Evolutionary conservation across 2,329 filamentous ascomycete genomes (phyloP), one percentile per base, ranked within the genome.

Genomic region (Aspergillus pseudoterreus): DNA sequence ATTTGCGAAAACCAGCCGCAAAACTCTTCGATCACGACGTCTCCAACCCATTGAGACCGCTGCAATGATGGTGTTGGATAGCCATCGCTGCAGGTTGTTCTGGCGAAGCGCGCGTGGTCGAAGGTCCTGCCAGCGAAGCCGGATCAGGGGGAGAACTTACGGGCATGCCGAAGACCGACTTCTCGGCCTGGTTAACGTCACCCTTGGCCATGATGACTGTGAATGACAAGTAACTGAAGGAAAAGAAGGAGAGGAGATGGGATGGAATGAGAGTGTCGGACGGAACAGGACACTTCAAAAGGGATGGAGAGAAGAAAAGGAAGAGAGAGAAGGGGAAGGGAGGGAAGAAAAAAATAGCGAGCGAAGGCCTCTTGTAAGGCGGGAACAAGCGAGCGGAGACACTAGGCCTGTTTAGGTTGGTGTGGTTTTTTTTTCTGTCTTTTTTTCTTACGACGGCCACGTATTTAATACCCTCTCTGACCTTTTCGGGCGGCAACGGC

Each of bases 91-190:
- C 38, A 35, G 10, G 15, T 42, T 12, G 42, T 50, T 50, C 14
- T 24, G 21, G 24, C 35, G 14, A 17, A 53, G 41, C 48, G 51
- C 51, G 54, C 43, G 48, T 43, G 44, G 50, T 52, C 41, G 17
- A 50, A 45, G 33, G 19, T 46, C 45, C 47, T 53, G 53, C 55
- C 47, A 55, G 52, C 53, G 36, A 41, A 36, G 45, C n/a, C 44
- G 57, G 47, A 45, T 32, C 45, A 50, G 45, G 47, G 19, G 43
- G 54, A 47, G 36, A 54, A 73, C 73, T 73, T 71, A 75, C 74
- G 63, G 74, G 74, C 69, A 76, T 72, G 65, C 79, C 81, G 69
- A 82, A 68, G 63, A 81, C 69, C 68, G 75, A 73, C 77, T 82
- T 81, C 22, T 80, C 75, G 56, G 58, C 62, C 69, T 81, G 78